These are phyloP conservation scores for Fusarium coffeatum DNA, from an alignment of 2,329 filamentous ascomycete genomes.

Conservation along the genomic window DNA sequence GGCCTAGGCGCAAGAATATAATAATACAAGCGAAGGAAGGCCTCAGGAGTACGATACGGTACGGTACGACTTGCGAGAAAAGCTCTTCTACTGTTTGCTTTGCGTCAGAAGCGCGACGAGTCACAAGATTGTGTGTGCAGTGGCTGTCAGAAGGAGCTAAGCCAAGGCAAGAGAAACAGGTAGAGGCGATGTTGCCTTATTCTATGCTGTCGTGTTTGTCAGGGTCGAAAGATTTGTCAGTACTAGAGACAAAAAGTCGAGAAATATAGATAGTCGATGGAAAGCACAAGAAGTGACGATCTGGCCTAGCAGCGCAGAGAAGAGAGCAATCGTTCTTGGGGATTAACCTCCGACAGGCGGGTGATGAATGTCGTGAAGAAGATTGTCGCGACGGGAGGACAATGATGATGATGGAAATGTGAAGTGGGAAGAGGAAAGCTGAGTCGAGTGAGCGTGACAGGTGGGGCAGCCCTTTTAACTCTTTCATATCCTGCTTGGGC, in stretches of 20 bases:
- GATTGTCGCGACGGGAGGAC: conserved; percentile 36
- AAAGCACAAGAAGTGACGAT: conserved; percentile 19
- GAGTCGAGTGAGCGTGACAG: conserved; percentile 28
- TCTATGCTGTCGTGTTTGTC: conserved; percentile 8
- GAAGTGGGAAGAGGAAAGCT: conserved; percentile 27
- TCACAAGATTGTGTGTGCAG: conserved; percentile 43
- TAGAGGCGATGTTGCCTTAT: conserved; percentile 5
- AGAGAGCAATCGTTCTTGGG: conserved; percentile 1
- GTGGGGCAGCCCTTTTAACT: conserved; percentile 40
- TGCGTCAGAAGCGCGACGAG: conserved; percentile 44
- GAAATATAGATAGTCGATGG: background rate
- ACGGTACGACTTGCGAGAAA: conserved; percentile 43
- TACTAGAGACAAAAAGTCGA: conserved; percentile 25
- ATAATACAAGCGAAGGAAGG: conserved; percentile 44
- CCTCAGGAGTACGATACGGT: conserved; percentile 44
- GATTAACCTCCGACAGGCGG: conserved; percentile 24
- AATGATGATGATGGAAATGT: conserved; percentile 34
- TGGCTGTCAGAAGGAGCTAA: conserved; percentile 19
- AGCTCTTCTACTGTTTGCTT: conserved; percentile 46
- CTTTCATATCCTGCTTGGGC: conserved; percentile 9
- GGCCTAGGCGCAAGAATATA: conserved; percentile 25
- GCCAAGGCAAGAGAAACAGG: conserved; percentile 16
- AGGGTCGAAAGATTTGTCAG: conserved; percentile 29
- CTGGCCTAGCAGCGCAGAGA: conserved; percentile 7
- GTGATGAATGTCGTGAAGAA: conserved; percentile 9